phyloP scores from a whole-genome alignment of 2,329 filamentous ascomycete genomes.

The Beauveria rudraprayagi region DNA sequence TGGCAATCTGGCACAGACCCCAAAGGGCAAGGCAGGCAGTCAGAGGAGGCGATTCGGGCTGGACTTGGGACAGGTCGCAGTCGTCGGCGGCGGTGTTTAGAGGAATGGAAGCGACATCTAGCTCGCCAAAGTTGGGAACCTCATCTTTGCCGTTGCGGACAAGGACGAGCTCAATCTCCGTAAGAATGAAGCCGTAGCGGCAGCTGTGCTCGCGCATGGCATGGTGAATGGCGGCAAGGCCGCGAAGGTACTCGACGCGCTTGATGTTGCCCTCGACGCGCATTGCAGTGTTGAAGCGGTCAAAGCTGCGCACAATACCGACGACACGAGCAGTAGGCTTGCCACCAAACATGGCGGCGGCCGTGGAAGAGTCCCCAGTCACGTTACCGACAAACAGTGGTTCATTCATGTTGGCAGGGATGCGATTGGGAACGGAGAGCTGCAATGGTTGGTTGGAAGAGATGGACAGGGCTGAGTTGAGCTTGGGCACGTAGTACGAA shows the following conservation, averaged over 20 bases:
- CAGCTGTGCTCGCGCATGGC: constrained; percentile 90
- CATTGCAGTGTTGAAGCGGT: constrained; percentile 94
- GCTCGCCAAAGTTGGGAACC: constrained; percentile 77
- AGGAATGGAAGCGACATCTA: constrained; percentile 63
- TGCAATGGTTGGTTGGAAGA: constrained; percentile 60
- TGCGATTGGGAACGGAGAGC: constrained; percentile 35
- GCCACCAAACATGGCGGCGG: constrained; percentile 41
- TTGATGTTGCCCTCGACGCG: constrained; percentile 76
- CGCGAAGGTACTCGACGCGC: constrained; percentile 81
- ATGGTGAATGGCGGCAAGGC: constrained; percentile 77
- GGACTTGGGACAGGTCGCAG: constrained; percentile 19
- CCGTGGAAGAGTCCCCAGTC: constrained; percentile 47
- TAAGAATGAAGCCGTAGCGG: constrained; percentile 93
- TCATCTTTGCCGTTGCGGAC: constrained; percentile 69
- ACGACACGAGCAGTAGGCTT: constrained; percentile 54
- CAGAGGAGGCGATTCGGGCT: constrained; percentile 38
- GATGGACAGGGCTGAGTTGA: constrained; percentile 75
- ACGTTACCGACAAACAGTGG: constrained; percentile 60
- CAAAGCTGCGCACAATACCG: constrained; percentile 83
- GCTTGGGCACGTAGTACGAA: constrained; percentile 73
- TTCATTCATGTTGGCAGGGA: constrained; percentile 33
- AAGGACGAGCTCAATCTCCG: constrained; percentile 88
- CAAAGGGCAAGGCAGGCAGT: constrained; percentile 69
- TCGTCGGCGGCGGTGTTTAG: constrained; percentile 36
- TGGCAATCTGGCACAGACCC: constrained; percentile 67